Evolutionary conservation across 768 basidiomycete genomes (phyloP), one percentile per base, ranked within the genome.

Genomic region (Russula foetens): DNA sequence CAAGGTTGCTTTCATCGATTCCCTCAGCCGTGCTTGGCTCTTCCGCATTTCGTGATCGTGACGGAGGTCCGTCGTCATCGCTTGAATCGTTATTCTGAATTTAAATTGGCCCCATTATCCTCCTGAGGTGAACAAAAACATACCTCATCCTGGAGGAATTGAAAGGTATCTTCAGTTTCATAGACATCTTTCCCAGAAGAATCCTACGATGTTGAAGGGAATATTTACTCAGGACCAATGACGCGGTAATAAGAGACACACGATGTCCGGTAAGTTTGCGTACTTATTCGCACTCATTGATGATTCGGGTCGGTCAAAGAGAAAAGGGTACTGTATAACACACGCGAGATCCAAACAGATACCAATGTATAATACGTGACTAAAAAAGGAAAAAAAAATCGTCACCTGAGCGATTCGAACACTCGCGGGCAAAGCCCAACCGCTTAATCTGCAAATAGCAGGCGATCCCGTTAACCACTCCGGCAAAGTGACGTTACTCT

Each of bases 231-330:
- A 23, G 41, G 47, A 14, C 48, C 38, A 28, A 35, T 43, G 33
- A 41, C 17, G 4, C 35, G 49, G 29, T 14, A 21, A 52, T 26
- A n/a, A 19, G 45, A 28, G 29, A 45, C 88, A 58, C 67, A 94
- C 93, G 58, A 96, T 95, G 70, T 96, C 92, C n/a, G 93, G 93
- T 3, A 96, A 76, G 69, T 86, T 84, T 12, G 91, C 86, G 69
- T 94, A 96, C 70, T 96, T 96, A 73, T 82, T 84, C 35, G 39
- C 55, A 17, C 54, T 62, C 60, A 58, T 68, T 4, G 58, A 35
- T 21, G 53, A 50, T 45, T 38, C 19, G 7, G 35, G 50, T 38
- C 3, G 26, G 28, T 41, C 11, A 4, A 33, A 21, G 29, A 54
- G 44, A 48, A 23, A 38, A 28, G 7, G 12, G 26, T n/a, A n/a